Percentiles rank a stretch among this genome's conserved stretches.
Conservation (phyloP, 2,329 filamentous ascomycete species). For the Talaromyces sp. region DNA sequence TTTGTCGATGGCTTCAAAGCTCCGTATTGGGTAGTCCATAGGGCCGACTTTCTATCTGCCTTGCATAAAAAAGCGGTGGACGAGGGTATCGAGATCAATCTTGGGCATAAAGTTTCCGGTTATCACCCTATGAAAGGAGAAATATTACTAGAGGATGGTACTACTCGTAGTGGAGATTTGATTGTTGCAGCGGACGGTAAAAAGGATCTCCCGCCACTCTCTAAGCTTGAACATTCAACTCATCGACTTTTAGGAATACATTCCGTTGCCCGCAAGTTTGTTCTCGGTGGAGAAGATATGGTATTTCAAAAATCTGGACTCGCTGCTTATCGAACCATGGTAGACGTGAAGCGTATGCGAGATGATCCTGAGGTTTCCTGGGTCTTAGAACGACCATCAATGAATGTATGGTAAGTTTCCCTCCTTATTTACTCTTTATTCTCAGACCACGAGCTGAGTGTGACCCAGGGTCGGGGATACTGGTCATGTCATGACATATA, state of each 20-base stretch:
- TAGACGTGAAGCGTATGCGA: slow-evolving; percentile 34
- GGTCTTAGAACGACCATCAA: slow-evolving; percentile 33
- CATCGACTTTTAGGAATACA: neutral
- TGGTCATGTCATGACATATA: slow-evolving; percentile 61
- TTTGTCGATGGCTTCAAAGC: slow-evolving; percentile 19
- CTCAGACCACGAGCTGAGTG: neutral
- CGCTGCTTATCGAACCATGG: slow-evolving; percentile 38
- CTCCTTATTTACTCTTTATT: neutral
- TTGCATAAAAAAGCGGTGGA: neutral
- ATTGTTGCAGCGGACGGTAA: slow-evolving; percentile 9
- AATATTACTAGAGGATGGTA: neutral
- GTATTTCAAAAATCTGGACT: slow-evolving; percentile 39
- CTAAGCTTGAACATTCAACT: neutral
- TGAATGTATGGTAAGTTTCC: slow-evolving; percentile 34
- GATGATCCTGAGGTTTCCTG: slow-evolving; percentile 31
- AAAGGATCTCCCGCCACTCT: neutral
- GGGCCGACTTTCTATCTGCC: slow-evolving; percentile 41
- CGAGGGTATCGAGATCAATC: slow-evolving; percentile 6
- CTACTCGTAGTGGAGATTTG: neutral
- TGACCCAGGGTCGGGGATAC: slow-evolving; percentile 41
- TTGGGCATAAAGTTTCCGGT: neutral
- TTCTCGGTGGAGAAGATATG: slow-evolving; percentile 39
- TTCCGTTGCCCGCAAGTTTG: neutral
- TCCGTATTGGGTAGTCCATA: slow-evolving; percentile 43
- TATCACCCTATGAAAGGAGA: neutral